Base-by-base conservation (phyloP, 192 early-diverging fungal genomes). In the Coemansia sp. region DNA sequence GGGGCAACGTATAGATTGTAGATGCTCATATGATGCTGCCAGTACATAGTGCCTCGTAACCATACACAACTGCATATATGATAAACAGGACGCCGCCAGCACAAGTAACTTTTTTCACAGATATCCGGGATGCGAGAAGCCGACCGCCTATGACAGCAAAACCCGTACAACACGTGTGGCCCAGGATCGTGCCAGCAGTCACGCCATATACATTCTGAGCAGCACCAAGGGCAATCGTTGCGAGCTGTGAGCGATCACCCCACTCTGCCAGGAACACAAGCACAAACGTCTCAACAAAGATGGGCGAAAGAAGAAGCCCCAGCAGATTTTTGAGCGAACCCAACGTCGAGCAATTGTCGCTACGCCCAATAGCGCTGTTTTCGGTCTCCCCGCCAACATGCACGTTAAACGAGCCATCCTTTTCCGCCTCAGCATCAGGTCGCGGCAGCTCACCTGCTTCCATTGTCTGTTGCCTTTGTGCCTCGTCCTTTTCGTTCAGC, bases 241-340 rank as follows among this genome's bases (percentile, higher is more conserved):
- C 90, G 63, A 97, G 92, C 80, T 99, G 96, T 61, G 93, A 95
- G 24, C 95, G 87, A 76, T 98, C 95, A 14, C 95, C 95, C 95
- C 95, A 99, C 72, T 99, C 97, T 46, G 93, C 97, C 63, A 99
- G 64, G 67, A 99, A 99, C 39, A 95, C 97, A 68, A 99, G 72
- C 31, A 95, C 87, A 85, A 98, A 98, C 0, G 92, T 94, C 82
- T 99, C 92, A 23, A 98, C 88, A 87, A 95, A 98, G 27, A 94
- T 80, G 0, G 97, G 95, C 23, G 95, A 95, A 59, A 96, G 86
- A 32, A 96, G 70, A 33, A 88, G 80, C 17, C 92, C 88, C 69
- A 88, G 72, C 61, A 95, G 73, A 67, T 93, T 93, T 62, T 85
- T 70, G 5, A 93, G 59, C 33, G 88, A 87, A 20, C 80, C 84